Evolutionary conservation across 345 rosid genomes (phyloP).

Genomic region (Eucalyptus camaldulensis): DNA sequence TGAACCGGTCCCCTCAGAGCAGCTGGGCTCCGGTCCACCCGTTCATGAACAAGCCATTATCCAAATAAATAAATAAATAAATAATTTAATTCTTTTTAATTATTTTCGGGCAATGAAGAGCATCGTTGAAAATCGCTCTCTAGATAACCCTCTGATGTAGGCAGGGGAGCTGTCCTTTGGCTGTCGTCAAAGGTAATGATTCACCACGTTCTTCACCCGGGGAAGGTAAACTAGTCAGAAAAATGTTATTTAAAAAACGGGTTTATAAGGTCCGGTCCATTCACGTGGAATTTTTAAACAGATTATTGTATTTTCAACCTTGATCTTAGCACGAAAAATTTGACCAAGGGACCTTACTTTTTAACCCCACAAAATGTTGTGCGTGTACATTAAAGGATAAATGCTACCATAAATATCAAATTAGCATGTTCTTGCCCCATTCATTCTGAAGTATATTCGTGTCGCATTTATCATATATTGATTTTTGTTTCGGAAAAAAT

Average conservation of each 20-base stretch:
- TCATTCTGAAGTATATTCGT: fast-evolving
- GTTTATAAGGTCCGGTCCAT: not conserved
- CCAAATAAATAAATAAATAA: not conserved
- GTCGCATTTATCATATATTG: not conserved
- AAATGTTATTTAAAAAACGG: not conserved
- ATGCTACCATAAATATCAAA: not conserved
- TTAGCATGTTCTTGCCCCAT: not conserved
- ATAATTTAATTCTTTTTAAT: not conserved
- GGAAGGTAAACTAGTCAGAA: not conserved
- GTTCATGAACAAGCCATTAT: not conserved
- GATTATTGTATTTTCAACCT: not conserved
- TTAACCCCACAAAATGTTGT: not conserved
- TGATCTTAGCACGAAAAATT: not conserved
- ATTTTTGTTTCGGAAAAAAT: not conserved
- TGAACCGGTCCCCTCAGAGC: fast-evolving
- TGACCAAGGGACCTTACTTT: not conserved
- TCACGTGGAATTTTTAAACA: not conserved
- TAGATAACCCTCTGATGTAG: not conserved
- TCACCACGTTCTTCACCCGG: not conserved
- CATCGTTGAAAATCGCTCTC: not conserved
- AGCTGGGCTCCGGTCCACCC: not conserved
- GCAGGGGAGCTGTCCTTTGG: not conserved
- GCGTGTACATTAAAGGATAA: not conserved
- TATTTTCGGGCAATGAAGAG: not conserved
- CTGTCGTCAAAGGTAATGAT: not conserved